Evolutionary conservation across 1,284 basidiomycete species (phyloP), one percentile per base, ranked within the genome.

Genomic region (Psilocybe mexicana): DNA sequence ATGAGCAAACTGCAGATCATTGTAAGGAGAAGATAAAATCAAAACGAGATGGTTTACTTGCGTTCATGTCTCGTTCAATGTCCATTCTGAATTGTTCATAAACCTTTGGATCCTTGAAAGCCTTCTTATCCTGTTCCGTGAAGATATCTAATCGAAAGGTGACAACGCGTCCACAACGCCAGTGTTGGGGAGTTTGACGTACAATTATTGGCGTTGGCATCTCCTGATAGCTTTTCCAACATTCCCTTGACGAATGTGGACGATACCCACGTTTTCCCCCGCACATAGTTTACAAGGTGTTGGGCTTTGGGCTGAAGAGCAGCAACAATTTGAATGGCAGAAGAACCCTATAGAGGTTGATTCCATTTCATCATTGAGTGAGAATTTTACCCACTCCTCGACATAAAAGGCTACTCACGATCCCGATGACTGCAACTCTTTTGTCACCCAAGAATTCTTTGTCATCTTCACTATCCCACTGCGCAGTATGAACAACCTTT

Each of bases 301-400:
- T 71, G 69, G 4, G 85, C 84, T 56, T 74, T 76, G 1, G 81
- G 77, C 61, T 86, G 84, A 8, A 88, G 69, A 1, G 83, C 77
- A 0, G 86, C 77, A 0, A 87, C 81, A 11, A 87, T 79, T 64
- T 88, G 87, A 25, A 88, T 78, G 1, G 82, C 84, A n/a, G 83
- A 84, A 0, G 85, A 86, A 1, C 86, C 85, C 84, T 85, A 53
- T 7, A 55, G 8, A 38, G 50, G 25, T 5, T 7, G n/a, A n/a
- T 35, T 36, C 47, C 30, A 12, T 48, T 18, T 51, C 8, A 30
- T 14, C 12, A 26, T 46, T n/a, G n/a, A 36, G 11, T 24, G 10
- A 23, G 18, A 12, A 10, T 40, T 23, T 36, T 4, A 33, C 8
- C 30, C 4, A 8, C 5, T 6, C 30, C 40, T 28, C 48, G 40